phyloP scores from a whole-genome alignment of 1,139 yeast species.

The Hyphopichia buzzinii region DNA sequence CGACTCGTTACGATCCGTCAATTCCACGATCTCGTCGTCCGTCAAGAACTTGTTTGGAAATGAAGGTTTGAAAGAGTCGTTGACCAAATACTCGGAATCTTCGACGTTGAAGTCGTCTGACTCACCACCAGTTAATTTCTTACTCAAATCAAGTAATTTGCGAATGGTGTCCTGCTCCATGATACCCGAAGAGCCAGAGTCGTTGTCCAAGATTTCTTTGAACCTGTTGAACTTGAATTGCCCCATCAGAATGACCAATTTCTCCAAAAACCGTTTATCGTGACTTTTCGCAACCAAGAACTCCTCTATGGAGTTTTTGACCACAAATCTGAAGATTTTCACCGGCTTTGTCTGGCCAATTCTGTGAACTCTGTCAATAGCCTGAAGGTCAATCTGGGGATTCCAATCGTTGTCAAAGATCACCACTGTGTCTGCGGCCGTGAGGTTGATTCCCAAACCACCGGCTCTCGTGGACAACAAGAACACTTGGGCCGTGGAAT shows the following conservation, averaged over 20 bases:
- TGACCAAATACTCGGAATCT: neutral
- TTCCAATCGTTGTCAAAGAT: conserved; percentile 95
- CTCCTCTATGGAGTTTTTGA: conserved; percentile 80
- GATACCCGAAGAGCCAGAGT: conserved; percentile 2
- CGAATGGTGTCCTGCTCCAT: neutral
- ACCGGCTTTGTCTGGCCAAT: conserved; percentile 89
- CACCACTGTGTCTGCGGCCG: conserved; percentile 86
- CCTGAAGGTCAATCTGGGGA: conserved; percentile 94
- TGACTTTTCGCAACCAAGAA: conserved; percentile 73
- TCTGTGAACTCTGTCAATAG: conserved; percentile 93
- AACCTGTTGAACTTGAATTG: conserved; percentile 57
- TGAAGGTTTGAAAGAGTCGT: neutral
- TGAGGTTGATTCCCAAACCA: conserved; percentile 85
- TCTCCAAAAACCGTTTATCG: conserved; percentile 75
- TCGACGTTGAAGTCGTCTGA: conserved; percentile 20
- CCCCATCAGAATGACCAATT: conserved; percentile 82
- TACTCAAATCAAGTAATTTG: conserved; percentile 17
- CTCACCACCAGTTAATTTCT: neutral
- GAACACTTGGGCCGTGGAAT: conserved; percentile 46
- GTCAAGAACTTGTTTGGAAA: conserved; percentile 13
- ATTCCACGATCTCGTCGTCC: conserved; percentile 47
- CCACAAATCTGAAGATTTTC: conserved; percentile 71
- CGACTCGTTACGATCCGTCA: conserved; percentile 50
- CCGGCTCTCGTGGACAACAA: conserved; percentile 90
- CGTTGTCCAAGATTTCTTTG: conserved; percentile 14